These are phyloP conservation scores for Saccharomyces hybrid DNA, from an alignment of 1,139 yeast species.

Conservation along the genomic window DNA sequence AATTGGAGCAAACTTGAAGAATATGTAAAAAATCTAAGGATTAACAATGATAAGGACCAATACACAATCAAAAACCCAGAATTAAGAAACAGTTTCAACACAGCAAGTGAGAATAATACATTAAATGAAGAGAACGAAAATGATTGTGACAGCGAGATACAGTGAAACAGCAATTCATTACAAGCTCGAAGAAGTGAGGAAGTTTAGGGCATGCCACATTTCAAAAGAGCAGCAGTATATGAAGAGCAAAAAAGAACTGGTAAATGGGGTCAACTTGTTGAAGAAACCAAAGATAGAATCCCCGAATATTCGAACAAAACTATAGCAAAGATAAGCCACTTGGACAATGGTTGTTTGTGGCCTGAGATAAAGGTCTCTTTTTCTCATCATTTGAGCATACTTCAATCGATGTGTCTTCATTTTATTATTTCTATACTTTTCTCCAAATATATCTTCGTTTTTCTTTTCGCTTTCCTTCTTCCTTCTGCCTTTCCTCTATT, in stretches of 20 bases:
- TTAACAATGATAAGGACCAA: constrained; percentile 13
- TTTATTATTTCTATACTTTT: not conserved
- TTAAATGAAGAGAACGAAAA: constrained; percentile 4
- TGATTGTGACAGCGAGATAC: not conserved
- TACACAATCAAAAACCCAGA: not conserved
- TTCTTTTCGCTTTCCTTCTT: not conserved
- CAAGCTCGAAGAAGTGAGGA: not conserved
- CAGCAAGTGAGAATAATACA: constrained; percentile 15
- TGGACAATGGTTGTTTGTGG: not conserved
- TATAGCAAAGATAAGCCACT: not conserved
- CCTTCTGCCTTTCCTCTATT: not conserved
- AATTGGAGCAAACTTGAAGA: constrained; percentile 72
- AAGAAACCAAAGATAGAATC: not conserved
- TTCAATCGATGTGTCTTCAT: not conserved
- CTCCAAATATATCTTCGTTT: not conserved
- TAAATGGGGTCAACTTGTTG: not conserved
- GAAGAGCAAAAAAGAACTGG: not conserved
- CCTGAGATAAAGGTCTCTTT: not conserved
- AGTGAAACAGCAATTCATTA: not conserved
- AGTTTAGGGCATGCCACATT: not conserved
- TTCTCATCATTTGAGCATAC: not conserved
- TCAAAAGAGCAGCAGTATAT: not conserved
- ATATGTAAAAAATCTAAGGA: constrained; percentile 41
- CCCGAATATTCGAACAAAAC: not conserved
- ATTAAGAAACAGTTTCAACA: constrained; percentile 9